Conservation (phyloP, 306 rosid species). For the Acacia melanoxylon region DNA sequence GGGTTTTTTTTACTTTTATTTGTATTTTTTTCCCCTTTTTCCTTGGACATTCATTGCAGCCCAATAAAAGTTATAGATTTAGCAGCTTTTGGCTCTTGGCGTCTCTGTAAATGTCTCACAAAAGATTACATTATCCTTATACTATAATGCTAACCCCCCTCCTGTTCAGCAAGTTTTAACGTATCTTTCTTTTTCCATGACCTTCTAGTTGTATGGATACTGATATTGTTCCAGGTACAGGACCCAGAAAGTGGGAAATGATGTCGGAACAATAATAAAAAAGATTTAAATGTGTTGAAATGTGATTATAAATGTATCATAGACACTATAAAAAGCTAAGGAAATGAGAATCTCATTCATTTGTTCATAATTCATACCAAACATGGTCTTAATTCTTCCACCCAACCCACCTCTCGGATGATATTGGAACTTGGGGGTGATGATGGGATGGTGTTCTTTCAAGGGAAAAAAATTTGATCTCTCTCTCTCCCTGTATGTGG, state of each 20-base stretch:
- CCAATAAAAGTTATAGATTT: slow-evolving; percentile 57
- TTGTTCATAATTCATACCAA: background rate
- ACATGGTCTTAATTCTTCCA: background rate
- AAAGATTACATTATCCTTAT: slow-evolving; percentile 18
- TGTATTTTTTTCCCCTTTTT: background rate
- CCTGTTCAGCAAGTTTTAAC: background rate
- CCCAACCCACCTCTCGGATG: background rate
- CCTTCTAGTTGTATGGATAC: background rate
- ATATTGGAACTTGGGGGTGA: background rate
- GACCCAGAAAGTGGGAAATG: background rate
- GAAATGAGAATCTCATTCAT: background rate
- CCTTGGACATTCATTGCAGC: slow-evolving; percentile 43
- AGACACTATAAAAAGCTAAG: background rate
- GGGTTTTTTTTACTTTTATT: background rate
- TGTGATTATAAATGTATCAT: background rate
- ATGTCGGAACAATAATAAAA: background rate
- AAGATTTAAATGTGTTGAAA: background rate
- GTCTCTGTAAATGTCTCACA: slow-evolving; percentile 42
- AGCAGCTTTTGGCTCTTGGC: slow-evolving; percentile 45
- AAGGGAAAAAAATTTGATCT: background rate
- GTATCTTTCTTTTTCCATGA: background rate
- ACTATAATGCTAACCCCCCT: slow-evolving; percentile 37
- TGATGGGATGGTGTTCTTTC: background rate
- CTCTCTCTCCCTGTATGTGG: background rate
- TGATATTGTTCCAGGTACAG: background rate